Base-by-base conservation (phyloP, 1,284 basidiomycete species). In the Irpex sp. region DNA sequence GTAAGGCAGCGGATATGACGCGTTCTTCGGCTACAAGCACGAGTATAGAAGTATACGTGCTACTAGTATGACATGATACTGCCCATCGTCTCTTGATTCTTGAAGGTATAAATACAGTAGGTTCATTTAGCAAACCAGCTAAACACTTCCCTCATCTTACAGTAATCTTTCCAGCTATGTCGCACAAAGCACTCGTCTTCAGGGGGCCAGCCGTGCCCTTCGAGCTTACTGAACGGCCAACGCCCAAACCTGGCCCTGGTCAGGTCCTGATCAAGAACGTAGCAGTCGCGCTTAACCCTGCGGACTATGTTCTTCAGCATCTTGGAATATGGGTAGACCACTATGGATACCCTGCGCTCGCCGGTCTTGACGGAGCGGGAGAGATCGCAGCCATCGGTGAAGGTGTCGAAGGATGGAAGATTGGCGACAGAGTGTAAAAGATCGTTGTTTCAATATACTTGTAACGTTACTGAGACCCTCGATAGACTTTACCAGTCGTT, bases 221-320 rank as follows among this genome's bases (percentile, higher is more conserved):
- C 49, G 49, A 51, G 17, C 21, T 51, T 3, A 26, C 17, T 9
- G n/a, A 17, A 8, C 49, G 49, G 9, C 49, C 49, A 9, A 51
- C 49, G 9, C 49, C 49, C 37, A 46, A 59, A 33, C 58, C 58
- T 21, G 58, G 58, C 13, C 58, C 58, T 13, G 39, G 17, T 13
- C 36, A 59, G 43, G 58, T 59, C 7, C 43, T 59, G 5, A 46
- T 59, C 58, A 21, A 59, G 39, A 37, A 46, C 43, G 37, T 21
- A 1, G 46, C 39, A 21, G 46, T 33, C 58, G 58, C 17, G 37
- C 58, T 59, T 11, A 19, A 17, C 17, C n/a, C 17, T 9, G 49
- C 21, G 9, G 49, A 51, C 49, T 19, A 17, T 19, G 17, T 51
- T 9, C 11, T 51, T 17, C 49, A 51, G 21, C n/a, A 17, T 9